Conservation (phyloP, 805 yeast species). For the Lipomyces japonicus region DNA sequence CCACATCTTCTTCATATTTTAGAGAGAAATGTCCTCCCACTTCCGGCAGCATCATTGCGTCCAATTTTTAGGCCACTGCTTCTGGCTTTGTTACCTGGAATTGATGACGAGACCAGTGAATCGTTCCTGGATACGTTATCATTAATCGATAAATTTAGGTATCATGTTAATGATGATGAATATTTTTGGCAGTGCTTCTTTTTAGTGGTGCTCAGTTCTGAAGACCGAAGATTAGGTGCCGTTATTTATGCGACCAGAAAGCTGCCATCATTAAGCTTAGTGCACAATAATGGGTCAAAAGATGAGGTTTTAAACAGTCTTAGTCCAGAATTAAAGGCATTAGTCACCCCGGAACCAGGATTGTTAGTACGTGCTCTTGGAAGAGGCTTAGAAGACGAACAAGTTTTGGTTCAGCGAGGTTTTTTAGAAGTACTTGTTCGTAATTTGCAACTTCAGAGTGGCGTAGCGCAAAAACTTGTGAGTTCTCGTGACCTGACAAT, state of each 20-base stretch:
- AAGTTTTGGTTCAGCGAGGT: conserved; percentile 76
- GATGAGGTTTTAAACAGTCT: conserved; percentile 33
- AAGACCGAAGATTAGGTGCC: conserved; percentile 80
- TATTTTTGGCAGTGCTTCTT: conserved; percentile 86
- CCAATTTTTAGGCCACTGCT: conserved; percentile 64
- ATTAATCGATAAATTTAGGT: conserved; percentile 58
- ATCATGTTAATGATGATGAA: conserved; percentile 56
- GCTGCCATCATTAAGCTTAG: conserved; percentile 57
- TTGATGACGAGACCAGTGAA: conserved; percentile 90
- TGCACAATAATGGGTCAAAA: conserved; percentile 29
- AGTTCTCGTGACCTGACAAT: conserved; percentile 53
- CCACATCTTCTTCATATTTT: conserved; percentile 68
- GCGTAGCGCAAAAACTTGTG: conserved; percentile 49
- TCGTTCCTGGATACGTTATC: conserved; percentile 59
- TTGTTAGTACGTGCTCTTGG: conserved; percentile 70
- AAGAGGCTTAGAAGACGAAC: conserved; percentile 62
- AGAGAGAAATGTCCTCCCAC: conserved; percentile 49
- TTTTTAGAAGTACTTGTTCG: conserved; percentile 74
- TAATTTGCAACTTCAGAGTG: conserved; percentile 62
- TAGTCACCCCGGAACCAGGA: conserved; percentile 76
- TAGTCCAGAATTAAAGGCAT: conserved; percentile 52
- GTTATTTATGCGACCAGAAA: conserved; percentile 66
- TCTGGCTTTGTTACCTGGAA: conserved; percentile 73
- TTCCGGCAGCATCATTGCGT: conserved; percentile 50
- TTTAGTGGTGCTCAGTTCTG: conserved; percentile 67